Percentiles rank a stretch among this genome's conserved stretches.
Conservation (phyloP, 2,329 filamentous ascomycete species). For the Alternaria brassicicola region DNA sequence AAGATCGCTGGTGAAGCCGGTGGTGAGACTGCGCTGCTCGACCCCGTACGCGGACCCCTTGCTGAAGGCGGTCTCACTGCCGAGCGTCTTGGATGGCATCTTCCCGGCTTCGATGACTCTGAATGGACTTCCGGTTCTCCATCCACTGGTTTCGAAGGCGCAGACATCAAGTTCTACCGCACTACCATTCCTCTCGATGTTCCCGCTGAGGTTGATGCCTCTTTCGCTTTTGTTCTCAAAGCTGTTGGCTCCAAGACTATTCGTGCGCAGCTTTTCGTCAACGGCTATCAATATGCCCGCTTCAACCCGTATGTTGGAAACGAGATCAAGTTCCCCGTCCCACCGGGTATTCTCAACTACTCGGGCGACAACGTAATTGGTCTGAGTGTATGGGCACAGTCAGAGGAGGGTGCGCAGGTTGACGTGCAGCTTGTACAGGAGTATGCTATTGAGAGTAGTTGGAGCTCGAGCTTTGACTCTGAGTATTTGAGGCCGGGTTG, state of each 20-base stretch:
- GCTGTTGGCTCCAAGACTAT: slow-evolving; percentile 54
- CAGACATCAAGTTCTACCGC: slow-evolving; percentile 64
- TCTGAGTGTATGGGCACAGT: slow-evolving; percentile 66
- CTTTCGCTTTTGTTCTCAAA: slow-evolving; percentile 61
- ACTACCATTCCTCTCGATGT: slow-evolving; percentile 59
- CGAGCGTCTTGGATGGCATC: slow-evolving; percentile 64
- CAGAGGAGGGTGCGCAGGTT: slow-evolving; percentile 57
- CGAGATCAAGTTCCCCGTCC: slow-evolving; percentile 65
- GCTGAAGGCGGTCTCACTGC: slow-evolving; percentile 65
- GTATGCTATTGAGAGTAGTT: slow-evolving; percentile 61
- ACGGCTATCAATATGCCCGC: slow-evolving; percentile 68
- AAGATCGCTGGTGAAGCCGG: slow-evolving; percentile 64
- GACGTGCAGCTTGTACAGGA: slow-evolving; percentile 60
- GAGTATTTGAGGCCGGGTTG: slow-evolving; percentile 60
- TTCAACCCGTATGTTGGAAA: slow-evolving; percentile 67
- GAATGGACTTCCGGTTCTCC: slow-evolving; percentile 51
- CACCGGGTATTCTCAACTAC: slow-evolving; percentile 64
- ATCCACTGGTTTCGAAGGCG: slow-evolving; percentile 53
- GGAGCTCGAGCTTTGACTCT: slow-evolving; percentile 58
- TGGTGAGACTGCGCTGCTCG: slow-evolving; percentile 56
- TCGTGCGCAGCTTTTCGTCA: slow-evolving; percentile 65
- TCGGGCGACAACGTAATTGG: slow-evolving; percentile 63
- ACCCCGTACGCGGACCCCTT: slow-evolving; percentile 61
- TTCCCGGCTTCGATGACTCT: slow-evolving; percentile 61
- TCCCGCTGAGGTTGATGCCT: slow-evolving; percentile 60